A percentile compares a stretch with the other conserved stretches of the same genome.
Conservation (phyloP, 352 stramenopile genomes). For the Pythium diclinum region DNA sequence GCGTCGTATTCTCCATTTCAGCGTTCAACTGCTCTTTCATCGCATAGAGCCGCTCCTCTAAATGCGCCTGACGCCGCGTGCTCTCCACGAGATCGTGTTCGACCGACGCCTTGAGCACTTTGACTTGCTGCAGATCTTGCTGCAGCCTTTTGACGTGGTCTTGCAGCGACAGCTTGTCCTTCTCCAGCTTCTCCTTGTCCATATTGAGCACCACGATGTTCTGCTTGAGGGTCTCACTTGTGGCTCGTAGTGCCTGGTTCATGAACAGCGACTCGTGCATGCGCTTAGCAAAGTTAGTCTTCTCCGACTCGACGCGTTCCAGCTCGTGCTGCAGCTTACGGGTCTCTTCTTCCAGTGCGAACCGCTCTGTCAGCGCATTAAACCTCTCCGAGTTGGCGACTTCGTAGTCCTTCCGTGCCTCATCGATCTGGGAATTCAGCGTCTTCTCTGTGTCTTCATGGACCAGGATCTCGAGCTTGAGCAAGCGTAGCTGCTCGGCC, state of each 20-base stretch:
- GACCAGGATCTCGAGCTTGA: constrained; percentile 66
- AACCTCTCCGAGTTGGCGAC: constrained; percentile 63
- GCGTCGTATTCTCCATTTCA: constrained; percentile 43
- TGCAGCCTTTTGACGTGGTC: constrained; percentile 34
- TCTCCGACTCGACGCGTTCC: constrained; percentile 53
- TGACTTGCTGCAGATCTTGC: constrained; percentile 31
- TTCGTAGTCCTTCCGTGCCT: constrained; percentile 57
- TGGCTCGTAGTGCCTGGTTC: constrained; percentile 64
- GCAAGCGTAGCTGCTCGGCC: constrained; percentile 49
- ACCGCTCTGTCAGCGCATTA: constrained; percentile 59
- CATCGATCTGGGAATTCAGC: constrained; percentile 57
- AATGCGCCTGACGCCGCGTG: constrained; percentile 42
- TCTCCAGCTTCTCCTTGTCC: constrained; percentile 54
- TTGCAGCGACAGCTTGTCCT: constrained; percentile 38
- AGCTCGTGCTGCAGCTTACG: constrained; percentile 49
- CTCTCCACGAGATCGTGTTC: constrained; percentile 53
- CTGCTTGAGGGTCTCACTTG: constrained; percentile 66
- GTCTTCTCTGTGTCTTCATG: constrained; percentile 66
- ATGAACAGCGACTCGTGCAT: constrained; percentile 78
- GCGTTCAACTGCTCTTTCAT: constrained; percentile 70
- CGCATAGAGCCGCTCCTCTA: constrained; percentile 44
- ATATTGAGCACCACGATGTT: constrained; percentile 45
- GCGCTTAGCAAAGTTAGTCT: constrained; percentile 52
- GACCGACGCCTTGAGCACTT: constrained; percentile 36
- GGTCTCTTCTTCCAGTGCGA: constrained; percentile 61